Evolutionary conservation across 1,284 basidiomycete genomes (phyloP).

Genomic region (Sporisorium graminicola): DNA sequence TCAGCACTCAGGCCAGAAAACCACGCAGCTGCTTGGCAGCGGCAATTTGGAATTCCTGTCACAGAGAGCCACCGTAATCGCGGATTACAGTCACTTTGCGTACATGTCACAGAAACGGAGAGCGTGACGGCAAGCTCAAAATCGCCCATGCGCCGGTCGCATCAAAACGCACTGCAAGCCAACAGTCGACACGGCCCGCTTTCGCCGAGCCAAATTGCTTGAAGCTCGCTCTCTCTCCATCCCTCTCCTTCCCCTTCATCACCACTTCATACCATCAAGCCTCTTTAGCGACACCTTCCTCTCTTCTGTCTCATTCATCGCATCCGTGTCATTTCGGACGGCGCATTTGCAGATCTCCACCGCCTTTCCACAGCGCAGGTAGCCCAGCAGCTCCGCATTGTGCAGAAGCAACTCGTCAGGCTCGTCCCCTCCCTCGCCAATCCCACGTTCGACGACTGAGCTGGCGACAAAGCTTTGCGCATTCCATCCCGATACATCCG

Average conservation of each 20-base stretch:
- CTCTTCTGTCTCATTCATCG: background rate
- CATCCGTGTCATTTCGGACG: background rate
- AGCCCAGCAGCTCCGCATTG: slow-evolving; percentile 2
- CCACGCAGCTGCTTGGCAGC: background rate
- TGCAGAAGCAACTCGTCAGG: background rate
- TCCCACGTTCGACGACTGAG: background rate
- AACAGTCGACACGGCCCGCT: background rate
- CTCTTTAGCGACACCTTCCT: background rate
- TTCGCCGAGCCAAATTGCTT: background rate
- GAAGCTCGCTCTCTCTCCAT: background rate
- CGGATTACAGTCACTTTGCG: background rate
- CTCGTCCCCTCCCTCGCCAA: background rate
- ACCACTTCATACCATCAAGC: slow-evolving; percentile 10
- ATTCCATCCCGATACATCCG: slow-evolving; percentile 2
- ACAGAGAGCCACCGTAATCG: background rate
- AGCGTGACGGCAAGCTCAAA: background rate
- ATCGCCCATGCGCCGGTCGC: slow-evolving; percentile 10
- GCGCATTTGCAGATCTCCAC: background rate
- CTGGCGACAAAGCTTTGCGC: background rate
- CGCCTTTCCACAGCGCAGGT: background rate
- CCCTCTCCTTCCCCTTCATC: slow-evolving; percentile 3
- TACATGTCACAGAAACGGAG: background rate
- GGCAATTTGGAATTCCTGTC: background rate
- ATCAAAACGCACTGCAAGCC: background rate
- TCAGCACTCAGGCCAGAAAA: background rate